phyloP scores from a whole-genome alignment of 305 asterid genomes.

The Rubia tinctorum region DNA sequence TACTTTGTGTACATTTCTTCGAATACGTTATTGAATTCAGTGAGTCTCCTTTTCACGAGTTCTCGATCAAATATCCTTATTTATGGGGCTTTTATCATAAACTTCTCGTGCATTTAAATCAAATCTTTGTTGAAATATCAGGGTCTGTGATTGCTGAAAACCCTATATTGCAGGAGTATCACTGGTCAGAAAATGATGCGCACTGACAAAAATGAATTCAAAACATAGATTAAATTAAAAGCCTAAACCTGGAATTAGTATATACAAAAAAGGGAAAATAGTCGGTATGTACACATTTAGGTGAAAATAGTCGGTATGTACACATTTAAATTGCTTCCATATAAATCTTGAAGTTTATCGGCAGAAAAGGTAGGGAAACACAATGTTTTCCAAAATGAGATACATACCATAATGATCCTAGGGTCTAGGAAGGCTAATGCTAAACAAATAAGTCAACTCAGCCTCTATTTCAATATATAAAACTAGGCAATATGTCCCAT shows the following conservation, averaged over 20 bases:
- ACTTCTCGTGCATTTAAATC: too few species aligned
- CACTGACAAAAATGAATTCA: constrained; percentile 13
- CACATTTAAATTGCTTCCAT: neutral
- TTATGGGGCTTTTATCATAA: too few species aligned
- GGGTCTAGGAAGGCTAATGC: neutral
- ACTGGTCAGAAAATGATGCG: constrained; percentile 9
- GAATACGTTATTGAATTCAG: constrained; percentile 50
- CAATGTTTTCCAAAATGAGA: neutral
- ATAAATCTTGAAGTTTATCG: neutral
- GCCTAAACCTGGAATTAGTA: constrained; percentile 82
- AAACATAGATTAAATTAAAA: neutral
- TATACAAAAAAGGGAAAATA: constrained; percentile 79
- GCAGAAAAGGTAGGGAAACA: neutral
- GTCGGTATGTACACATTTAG: constrained; percentile 48
- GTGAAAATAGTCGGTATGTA: constrained; percentile 13
- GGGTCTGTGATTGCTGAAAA: neutral
- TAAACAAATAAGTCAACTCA: neutral
- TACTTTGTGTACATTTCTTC: constrained; percentile 61
- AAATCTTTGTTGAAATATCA: too few species aligned
- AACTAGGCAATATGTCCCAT: neutral
- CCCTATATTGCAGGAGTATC: constrained; percentile 20
- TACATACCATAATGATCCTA: neutral
- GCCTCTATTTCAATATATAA: neutral
- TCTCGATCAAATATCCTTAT: constrained; percentile 43
- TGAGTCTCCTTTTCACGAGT: constrained; percentile 52